These are phyloP conservation scores for Diaporthe amygdali DNA, from an alignment of 2,329 filamentous ascomycete species.

Conservation along the genomic window DNA sequence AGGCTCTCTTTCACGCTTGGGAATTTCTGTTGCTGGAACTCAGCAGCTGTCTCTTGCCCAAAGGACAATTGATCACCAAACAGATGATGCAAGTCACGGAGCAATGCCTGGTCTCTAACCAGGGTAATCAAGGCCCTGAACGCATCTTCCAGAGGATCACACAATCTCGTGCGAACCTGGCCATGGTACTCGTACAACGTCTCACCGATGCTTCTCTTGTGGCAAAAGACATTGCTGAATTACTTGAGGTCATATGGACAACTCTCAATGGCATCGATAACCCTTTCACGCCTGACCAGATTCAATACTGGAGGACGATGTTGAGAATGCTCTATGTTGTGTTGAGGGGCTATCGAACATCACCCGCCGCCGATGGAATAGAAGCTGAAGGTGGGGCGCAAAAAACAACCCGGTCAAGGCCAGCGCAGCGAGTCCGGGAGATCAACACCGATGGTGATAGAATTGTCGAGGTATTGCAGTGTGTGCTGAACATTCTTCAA, in stretches of 20 bases:
- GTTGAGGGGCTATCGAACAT: constrained; percentile 67
- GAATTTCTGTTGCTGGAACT: constrained; percentile 87
- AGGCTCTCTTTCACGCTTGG: constrained; percentile 88
- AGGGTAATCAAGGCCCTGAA: constrained; percentile 73
- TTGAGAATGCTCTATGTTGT: constrained; percentile 86
- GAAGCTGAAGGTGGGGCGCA: neutral
- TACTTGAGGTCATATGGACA: constrained; percentile 56
- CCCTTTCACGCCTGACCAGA: constrained; percentile 56
- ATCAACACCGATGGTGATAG: constrained; percentile 38
- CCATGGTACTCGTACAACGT: constrained; percentile 81
- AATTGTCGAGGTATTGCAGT: constrained; percentile 57
- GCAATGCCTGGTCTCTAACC: constrained; percentile 81
- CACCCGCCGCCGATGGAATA: constrained; percentile 30
- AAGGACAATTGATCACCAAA: constrained; percentile 62
- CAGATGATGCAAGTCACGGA: constrained; percentile 77
- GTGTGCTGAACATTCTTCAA: constrained; percentile 80
- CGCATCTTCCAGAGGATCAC: constrained; percentile 82
- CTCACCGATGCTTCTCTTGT: constrained; percentile 66
- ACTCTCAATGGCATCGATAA: constrained; percentile 60
- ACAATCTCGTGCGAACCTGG: constrained; percentile 78
- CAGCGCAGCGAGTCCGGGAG: constrained; percentile 28
- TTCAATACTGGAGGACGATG: constrained; percentile 80
- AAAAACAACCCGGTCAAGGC: neutral
- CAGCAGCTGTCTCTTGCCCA: constrained; percentile 63
- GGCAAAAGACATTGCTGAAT: constrained; percentile 55